These are phyloP conservation scores for Phytophthora niederhauseri DNA, from an alignment of 352 stramenopile species.

Conservation along the genomic window DNA sequence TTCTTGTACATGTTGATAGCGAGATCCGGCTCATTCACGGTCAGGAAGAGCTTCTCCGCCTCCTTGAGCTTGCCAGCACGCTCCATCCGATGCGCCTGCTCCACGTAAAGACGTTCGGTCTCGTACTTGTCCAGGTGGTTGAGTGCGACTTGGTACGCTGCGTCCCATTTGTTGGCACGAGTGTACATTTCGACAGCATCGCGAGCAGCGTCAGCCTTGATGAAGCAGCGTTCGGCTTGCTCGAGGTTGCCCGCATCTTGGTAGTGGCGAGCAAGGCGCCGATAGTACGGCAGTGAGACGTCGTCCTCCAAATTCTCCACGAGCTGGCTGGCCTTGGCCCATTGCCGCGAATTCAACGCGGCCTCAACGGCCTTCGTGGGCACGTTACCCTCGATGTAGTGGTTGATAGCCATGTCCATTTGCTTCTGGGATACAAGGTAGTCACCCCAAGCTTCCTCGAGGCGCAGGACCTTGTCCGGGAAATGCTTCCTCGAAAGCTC, in stretches of 20 bases:
- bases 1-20: conserved; percentile 98
- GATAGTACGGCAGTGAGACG: conserved; percentile 91
- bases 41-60: conserved; percentile 94
- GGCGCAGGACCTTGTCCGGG: conserved; percentile 88
- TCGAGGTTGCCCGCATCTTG: conserved; percentile 86
- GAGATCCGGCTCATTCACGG: conserved; percentile 92
- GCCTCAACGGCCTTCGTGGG: conserved; percentile 93
- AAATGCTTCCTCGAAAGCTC: conserved; percentile 93
- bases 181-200: conserved; percentile 97
- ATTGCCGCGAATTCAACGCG: conserved; percentile 93
- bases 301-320: conserved; percentile 92
- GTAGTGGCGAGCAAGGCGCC: conserved; percentile 91
- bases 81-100: conserved; percentile 93
- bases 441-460: conserved; percentile 95
- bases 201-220: conserved; percentile 88
- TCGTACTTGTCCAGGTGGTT: conserved; percentile 94
- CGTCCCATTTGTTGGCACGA: conserved; percentile 92
- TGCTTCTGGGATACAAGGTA: conserved; percentile 94
- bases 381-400: conserved; percentile 96
- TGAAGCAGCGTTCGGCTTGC: conserved; percentile 93
- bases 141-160: conserved; percentile 92
- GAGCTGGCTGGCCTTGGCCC: conserved; percentile 92
- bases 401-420: conserved; percentile 97
- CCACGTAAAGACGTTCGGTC: conserved; percentile 92
- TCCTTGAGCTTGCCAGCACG: conserved; percentile 92